A percentile compares a stretch with the other conserved stretches of the same genome.
Conservation (phyloP, 108 stramenopile species). For the Cyclotella distinguenda region DNA sequence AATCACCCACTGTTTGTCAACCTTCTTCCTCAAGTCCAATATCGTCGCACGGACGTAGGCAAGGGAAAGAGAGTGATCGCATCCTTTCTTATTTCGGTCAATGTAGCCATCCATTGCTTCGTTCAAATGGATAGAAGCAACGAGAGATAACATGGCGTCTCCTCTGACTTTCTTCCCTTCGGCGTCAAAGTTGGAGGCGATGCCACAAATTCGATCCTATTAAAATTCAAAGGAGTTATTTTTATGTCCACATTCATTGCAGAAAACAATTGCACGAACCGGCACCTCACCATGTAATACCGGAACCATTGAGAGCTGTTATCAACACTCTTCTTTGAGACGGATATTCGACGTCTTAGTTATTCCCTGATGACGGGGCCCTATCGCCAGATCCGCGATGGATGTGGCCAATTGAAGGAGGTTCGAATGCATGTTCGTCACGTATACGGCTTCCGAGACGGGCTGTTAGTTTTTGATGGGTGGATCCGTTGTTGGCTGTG, state of each 20-base stretch:
- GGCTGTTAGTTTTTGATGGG: too few species aligned
- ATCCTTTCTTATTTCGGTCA: slow-evolving; percentile 87
- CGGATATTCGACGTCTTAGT: too few species aligned
- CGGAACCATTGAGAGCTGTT: slow-evolving; percentile 80
- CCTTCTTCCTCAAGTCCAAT: slow-evolving; percentile 77
- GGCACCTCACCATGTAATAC: slow-evolving; percentile 58
- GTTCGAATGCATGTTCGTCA: too few species aligned
- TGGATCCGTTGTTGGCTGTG: too few species aligned
- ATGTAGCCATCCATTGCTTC: slow-evolving; percentile 89
- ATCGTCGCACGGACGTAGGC: slow-evolving; percentile 89
- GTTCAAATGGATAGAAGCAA: slow-evolving; percentile 79
- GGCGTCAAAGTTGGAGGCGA: slow-evolving; percentile 65
- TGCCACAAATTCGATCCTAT: slow-evolving; percentile 71
- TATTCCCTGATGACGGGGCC: too few species aligned
- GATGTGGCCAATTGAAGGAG: too few species aligned
- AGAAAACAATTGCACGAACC: background rate
- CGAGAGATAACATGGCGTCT: slow-evolving; percentile 83
- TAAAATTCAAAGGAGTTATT: background rate
- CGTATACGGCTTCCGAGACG: too few species aligned
- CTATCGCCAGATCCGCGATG: too few species aligned
- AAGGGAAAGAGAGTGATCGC: slow-evolving; percentile 84
- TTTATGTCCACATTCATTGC: background rate
- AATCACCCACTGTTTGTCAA: slow-evolving; percentile 85
- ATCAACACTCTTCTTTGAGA: slow-evolving; percentile 79
- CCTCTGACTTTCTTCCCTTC: slow-evolving; percentile 53